These are phyloP conservation scores for Zalaria sp. DNA, from an alignment of 2,329 filamentous ascomycete species.

Conservation along the genomic window DNA sequence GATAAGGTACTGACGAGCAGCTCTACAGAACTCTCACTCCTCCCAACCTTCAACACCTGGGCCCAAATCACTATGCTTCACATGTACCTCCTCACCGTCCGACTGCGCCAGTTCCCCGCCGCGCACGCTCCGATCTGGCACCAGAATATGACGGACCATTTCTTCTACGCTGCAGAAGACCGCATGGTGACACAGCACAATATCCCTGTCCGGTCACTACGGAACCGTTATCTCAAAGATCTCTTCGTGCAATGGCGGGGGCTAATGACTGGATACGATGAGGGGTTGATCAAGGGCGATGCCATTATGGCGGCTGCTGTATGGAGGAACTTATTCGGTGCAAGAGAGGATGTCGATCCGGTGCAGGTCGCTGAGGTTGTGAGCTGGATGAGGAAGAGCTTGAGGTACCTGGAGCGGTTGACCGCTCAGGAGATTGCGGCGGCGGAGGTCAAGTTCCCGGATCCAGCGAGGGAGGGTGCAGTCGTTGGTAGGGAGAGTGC, in stretches of 20 bases:
- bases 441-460: conserved; percentile 33
- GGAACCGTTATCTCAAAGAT: conserved; percentile 61
- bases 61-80: conserved; percentile 92
- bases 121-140: conserved; percentile 64
- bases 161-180: conserved; percentile 80
- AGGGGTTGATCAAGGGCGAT: conserved; percentile 64
- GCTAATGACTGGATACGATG: conserved; percentile 69
- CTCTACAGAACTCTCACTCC: conserved; percentile 54
- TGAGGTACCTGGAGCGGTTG: conserved; percentile 39
- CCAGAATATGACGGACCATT: conserved; percentile 85
- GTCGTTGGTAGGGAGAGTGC: not conserved
- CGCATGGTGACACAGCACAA: conserved; percentile 72
- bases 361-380: conserved; percentile 47
- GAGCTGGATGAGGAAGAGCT: conserved; percentile 45
- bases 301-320: conserved; percentile 67
- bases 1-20: not conserved
- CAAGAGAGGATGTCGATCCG: conserved; percentile 47
- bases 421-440: conserved; percentile 36
- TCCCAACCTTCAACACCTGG: conserved; percentile 89
- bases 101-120: conserved; percentile 63
- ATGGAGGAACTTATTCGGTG: conserved; percentile 90
- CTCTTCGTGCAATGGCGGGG: conserved; percentile 90
- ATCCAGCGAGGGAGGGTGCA: conserved; percentile 1
- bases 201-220: conserved; percentile 37
- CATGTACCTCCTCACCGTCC: conserved; percentile 79